Conservation (phyloP, 306 rosid genomes). For the Pyrus bretschneideri region DNA sequence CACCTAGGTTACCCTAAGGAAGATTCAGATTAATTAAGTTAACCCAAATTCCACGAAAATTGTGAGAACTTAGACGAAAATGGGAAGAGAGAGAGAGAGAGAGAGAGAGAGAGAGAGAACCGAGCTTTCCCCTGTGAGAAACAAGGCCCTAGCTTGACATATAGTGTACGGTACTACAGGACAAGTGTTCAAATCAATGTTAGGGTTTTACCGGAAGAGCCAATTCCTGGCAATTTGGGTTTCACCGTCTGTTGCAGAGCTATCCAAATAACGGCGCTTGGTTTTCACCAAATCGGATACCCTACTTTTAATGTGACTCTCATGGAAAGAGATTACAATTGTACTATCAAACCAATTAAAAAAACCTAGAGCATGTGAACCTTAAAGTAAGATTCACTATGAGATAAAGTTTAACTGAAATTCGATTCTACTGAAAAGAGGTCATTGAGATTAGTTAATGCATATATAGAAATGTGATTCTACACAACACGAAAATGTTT, state of each 20-base stretch:
- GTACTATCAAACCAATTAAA: too few relatives aligned
- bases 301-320: too few relatives aligned
- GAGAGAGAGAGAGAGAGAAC: background rate
- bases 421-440: too few relatives aligned
- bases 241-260: background rate
- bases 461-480: too few relatives aligned
- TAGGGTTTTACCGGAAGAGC: background rate
- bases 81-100: background rate
- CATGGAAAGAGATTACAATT: too few relatives aligned
- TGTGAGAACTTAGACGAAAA: background rate
- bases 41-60: background rate
- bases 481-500: too few relatives aligned
- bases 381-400: too few relatives aligned
- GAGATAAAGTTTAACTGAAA: too few relatives aligned
- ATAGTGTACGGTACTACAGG: background rate
- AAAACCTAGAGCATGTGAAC: too few relatives aligned
- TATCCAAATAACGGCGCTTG: background rate
- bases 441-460: too few relatives aligned
- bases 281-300: too few relatives aligned
- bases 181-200: background rate
- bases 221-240: background rate
- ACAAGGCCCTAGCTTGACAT: background rate
- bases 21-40: background rate
- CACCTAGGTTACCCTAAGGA: background rate
- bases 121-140: background rate